Percentiles rank a stretch among this genome's conserved stretches.
These are phyloP conservation scores for Suillus weaverae DNA, from an alignment of 768 basidiomycete species.

Conservation along the genomic window DNA sequence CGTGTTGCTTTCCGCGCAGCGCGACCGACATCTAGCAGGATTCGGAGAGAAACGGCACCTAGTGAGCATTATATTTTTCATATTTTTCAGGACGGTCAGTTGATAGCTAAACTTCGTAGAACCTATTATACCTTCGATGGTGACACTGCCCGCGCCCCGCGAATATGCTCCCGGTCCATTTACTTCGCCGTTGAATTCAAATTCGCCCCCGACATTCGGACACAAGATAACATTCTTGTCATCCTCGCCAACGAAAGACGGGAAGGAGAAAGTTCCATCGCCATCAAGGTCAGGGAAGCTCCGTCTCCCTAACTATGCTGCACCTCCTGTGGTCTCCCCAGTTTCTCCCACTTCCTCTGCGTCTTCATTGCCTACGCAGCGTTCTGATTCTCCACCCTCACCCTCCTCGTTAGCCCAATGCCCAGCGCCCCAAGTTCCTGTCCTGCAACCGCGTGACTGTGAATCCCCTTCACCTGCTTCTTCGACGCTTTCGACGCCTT, in stretches of 20 bases:
- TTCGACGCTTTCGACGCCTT: slow-evolving; percentile 29
- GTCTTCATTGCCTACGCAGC: neutral
- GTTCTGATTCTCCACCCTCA: neutral
- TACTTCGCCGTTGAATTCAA: neutral
- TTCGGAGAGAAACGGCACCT: slow-evolving; percentile 23
- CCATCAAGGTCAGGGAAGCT: slow-evolving; percentile 23
- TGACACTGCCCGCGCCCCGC: slow-evolving; percentile 6
- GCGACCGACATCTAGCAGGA: neutral
- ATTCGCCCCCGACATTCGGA: neutral
- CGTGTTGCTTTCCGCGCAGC: slow-evolving; percentile 58
- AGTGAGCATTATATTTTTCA: slow-evolving; percentile 12
- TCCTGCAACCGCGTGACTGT: slow-evolving; percentile 8
- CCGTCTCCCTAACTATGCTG: slow-evolving; percentile 33
- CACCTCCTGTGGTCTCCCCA: slow-evolving; percentile 21
- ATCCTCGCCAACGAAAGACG: neutral
- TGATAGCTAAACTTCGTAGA: slow-evolving; percentile 9
- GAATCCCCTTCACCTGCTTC: slow-evolving; percentile 26
- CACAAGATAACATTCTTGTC: neutral
- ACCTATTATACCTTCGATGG: neutral
- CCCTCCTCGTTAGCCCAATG: slow-evolving; percentile 1
- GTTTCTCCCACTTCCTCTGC: slow-evolving; percentile 4
- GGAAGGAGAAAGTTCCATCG: neutral
- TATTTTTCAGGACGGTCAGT: neutral
- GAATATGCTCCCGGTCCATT: slow-evolving; percentile 16
- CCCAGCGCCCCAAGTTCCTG: neutral